These are phyloP conservation scores for Botrytis fragariae DNA, from an alignment of 2,329 filamentous ascomycete genomes.

Conservation along the genomic window DNA sequence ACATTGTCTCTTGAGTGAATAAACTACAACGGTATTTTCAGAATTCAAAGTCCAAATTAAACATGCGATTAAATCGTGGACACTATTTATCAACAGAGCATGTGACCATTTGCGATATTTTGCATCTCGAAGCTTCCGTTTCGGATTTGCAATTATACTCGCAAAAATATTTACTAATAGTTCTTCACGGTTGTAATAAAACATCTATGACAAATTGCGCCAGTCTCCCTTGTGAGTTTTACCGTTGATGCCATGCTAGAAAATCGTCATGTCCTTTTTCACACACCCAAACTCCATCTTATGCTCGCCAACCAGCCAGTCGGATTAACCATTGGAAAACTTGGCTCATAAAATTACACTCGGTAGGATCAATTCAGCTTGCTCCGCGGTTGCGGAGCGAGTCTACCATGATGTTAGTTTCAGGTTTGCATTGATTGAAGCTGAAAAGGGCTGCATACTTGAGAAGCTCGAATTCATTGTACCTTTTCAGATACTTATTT, in stretches of 20 bases:
- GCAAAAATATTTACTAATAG: not conserved
- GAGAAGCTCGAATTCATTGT: constrained; percentile 76
- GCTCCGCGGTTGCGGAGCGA: not conserved
- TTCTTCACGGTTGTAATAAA: not conserved
- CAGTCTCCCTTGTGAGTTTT: not conserved
- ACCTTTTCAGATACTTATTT: constrained; percentile 63
- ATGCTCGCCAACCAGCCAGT: not conserved
- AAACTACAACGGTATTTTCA: not conserved
- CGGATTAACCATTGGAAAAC: not conserved
- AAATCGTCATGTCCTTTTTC: not conserved
- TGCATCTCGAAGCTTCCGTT: not conserved
- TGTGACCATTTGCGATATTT: too few relatives aligned
- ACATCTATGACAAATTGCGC: not conserved
- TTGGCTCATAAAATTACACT: not conserved
- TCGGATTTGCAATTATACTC: not conserved
- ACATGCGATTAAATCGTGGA: not conserved
- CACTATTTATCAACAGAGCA: too few relatives aligned
- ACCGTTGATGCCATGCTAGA: not conserved
- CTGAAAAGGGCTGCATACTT: constrained; percentile 43
- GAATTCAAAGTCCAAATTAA: not conserved
- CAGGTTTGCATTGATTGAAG: not conserved
- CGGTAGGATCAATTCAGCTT: not conserved
- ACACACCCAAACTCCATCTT: constrained; percentile 5
- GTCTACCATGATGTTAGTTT: not conserved
- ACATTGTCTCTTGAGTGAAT: not conserved